Evolutionary conservation across 768 basidiomycete genomes (phyloP), one percentile per base, ranked within the genome.

Genomic region (Russula sp.): DNA sequence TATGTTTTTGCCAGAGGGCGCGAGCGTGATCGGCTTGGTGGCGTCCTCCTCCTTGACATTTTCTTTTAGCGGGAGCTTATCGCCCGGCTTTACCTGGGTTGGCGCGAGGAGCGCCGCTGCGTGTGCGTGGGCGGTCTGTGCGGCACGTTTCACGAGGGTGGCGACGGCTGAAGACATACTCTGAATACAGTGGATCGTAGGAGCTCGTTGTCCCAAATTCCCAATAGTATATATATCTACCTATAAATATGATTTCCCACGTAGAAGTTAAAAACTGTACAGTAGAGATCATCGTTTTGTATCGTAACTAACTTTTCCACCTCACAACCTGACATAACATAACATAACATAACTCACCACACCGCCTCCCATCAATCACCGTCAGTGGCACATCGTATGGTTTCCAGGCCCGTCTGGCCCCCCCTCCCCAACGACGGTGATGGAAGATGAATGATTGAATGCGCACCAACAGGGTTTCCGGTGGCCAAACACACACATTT

Each of bases 31-130:
- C 26, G 63, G 26, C 26, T 40, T 52, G 22, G 51, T 49, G 42
- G 68, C 34, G 34, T 64, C 59, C 18, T n/a, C 44, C 54, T 67
- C 68, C 53, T 69, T 69, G 53, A 69, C 57, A 5, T 48, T 56
- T n/a, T 61, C 60, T 0, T 44, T 56, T 20, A 64, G 44, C 2
- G 66, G 66, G 18, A 69, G 53, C 49, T 67, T 69, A 34, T 69
- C 68, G 32, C 68, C 68, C 10, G 46, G 50, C 48, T 69, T 61
- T 14, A 50, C 66, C 52, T 59, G 68, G 3, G 26, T 18, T 28
- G 54, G 34, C 1, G 59, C 56, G 46, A 64, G 66, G 20, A 69
- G 62, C 1, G 56, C 30, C 1, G 66, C n/a, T 4, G 34, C 59
- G 48, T 64, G 34, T 10, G 59, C 68, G 46, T 69, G 68, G 50